Evolutionary conservation across 2,329 filamentous ascomycete species (phyloP).

Genomic region (Penicillium sp.): DNA sequence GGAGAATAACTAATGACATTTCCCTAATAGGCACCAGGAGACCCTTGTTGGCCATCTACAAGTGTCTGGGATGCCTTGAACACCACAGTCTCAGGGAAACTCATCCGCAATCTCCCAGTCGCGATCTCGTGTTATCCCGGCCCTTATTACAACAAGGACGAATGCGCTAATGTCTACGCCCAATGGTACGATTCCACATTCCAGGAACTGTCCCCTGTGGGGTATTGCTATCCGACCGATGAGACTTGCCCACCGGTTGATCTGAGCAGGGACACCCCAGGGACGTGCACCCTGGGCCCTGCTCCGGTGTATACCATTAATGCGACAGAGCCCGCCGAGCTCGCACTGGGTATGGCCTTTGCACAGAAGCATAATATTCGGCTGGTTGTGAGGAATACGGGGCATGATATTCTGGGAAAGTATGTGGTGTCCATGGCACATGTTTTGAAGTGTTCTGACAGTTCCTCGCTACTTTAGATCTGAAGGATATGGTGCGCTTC

Average conservation of each 20-base stretch:
- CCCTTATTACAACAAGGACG: constrained; percentile 19
- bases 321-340: constrained; percentile 11
- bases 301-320: constrained; percentile 14
- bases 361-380: constrained; percentile 3
- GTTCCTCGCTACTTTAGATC: constrained; percentile 16
- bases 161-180: constrained; percentile 24
- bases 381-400: constrained; percentile 6
- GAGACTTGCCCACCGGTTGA: constrained; percentile 29
- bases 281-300: constrained; percentile 27
- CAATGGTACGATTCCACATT: constrained; percentile 31
- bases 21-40: constrained; percentile 18
- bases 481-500: constrained; percentile 29
- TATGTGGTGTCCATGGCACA: neutral
- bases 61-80: constrained; percentile 35
- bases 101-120: constrained; percentile 33
- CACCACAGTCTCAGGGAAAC: constrained; percentile 29
- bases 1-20: neutral
- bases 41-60: constrained; percentile 34
- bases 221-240: constrained; percentile 28
- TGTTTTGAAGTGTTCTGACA: neutral
- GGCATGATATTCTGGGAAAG: constrained; percentile 14
- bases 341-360: constrained; percentile 38
- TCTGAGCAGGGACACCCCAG: constrained; percentile 12
- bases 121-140: constrained; percentile 38
- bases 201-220: constrained; percentile 26